Percentiles rank a stretch among this genome's conserved stretches.
Evolutionary conservation across 2,329 filamentous ascomycete genomes (phyloP).

Genomic region (Dactylellina drechsleri): DNA sequence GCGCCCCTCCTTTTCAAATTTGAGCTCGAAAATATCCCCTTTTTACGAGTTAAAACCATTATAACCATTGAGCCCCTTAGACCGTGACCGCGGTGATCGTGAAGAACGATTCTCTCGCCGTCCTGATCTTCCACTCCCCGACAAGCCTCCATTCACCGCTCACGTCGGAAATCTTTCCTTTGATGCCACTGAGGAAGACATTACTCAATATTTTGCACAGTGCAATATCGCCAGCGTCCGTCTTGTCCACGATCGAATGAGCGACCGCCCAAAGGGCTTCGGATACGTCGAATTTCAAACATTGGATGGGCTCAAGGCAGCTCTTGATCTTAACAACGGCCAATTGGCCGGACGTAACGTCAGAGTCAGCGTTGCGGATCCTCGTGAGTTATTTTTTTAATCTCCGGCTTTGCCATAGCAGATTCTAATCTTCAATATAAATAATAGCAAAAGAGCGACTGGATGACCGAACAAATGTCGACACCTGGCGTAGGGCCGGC

Average conservation of each 20-base stretch:
- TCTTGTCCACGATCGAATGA: constrained; percentile 95
- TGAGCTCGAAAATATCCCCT: not conserved
- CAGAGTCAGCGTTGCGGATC: constrained; percentile 94
- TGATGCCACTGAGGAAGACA: constrained; percentile 84
- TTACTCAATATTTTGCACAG: constrained; percentile 83
- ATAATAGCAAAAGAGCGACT: constrained; percentile 82
- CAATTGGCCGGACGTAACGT: constrained; percentile 89
- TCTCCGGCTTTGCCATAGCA: not conserved
- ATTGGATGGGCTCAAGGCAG: constrained; percentile 89
- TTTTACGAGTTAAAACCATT: not conserved
- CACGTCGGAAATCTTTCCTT: constrained; percentile 97
- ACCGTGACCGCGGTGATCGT: constrained; percentile 44
- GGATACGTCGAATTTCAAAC: constrained; percentile 94
- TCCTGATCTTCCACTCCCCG: constrained; percentile 84
- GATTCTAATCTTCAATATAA: constrained; percentile 5
- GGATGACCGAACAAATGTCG: constrained; percentile 82
- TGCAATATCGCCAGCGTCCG: constrained; percentile 91
- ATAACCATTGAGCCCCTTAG: constrained; percentile 3
- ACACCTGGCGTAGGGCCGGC: constrained; percentile 88
- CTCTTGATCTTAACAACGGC: constrained; percentile 81
- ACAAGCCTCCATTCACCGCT: constrained; percentile 92
- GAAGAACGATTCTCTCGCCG: constrained; percentile 68
- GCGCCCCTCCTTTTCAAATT: not conserved
- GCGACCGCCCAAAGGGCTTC: constrained; percentile 94
- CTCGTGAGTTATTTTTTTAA: constrained; percentile 74